Conservation (phyloP, 768 basidiomycete species). For the Hygrophorus russula region DNA sequence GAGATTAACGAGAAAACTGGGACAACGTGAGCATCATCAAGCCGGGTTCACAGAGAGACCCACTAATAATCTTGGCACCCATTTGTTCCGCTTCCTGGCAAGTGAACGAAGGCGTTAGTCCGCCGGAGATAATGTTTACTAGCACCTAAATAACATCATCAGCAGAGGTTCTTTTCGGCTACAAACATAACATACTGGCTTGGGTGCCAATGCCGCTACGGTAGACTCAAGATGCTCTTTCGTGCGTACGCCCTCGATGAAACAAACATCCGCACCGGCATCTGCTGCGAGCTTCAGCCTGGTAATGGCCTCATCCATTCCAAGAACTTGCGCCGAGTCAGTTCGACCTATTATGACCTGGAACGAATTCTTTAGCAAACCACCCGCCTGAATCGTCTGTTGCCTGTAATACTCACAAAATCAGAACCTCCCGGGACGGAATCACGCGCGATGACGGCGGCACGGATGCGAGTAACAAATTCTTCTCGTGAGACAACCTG, state of each 20-base stretch:
- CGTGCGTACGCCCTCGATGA: conserved; percentile 39
- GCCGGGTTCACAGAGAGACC: conserved; percentile 1
- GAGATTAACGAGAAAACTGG: conserved; percentile 37
- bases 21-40: background rate
- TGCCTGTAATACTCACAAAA: conserved; percentile 33
- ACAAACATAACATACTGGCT: conserved; percentile 18
- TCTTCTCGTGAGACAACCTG: conserved; percentile 75
- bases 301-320: conserved; percentile 37
- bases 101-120: conserved; percentile 40
- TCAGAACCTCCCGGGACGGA: conserved; percentile 66
- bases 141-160: conserved; percentile 19
- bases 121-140: conserved; percentile 41
- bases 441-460: conserved; percentile 69
- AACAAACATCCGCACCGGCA: conserved; percentile 37
- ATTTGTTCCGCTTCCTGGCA: conserved; percentile 30
- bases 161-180: conserved; percentile 2
- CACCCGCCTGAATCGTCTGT: background rate
- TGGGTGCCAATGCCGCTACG: conserved; percentile 27
- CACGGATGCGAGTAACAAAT: conserved; percentile 62
- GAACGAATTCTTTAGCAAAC: background rate
- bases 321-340: conserved; percentile 39
- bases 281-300: conserved; percentile 34
- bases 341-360: conserved; percentile 40
- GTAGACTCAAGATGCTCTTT: conserved; percentile 31
- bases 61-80: conserved; percentile 33